A percentile compares a stretch with the other conserved stretches of the same genome.
These are phyloP conservation scores for Aureobasidium sp. DNA, from an alignment of 2,329 filamentous ascomycete genomes.

Conservation along the genomic window DNA sequence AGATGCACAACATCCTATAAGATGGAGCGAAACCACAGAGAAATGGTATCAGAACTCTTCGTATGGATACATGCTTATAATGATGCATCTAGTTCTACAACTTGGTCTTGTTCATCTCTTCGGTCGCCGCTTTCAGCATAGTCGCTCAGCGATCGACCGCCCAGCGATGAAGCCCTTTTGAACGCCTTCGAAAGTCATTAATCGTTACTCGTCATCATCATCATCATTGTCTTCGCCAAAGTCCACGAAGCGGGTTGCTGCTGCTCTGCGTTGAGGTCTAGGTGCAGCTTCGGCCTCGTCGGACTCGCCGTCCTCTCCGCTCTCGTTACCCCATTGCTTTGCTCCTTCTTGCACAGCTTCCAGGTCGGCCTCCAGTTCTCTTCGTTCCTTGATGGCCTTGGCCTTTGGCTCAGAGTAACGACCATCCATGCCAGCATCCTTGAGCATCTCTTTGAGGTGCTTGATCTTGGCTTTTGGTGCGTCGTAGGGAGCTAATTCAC, in stretches of 20 bases:
- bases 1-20: background rate
- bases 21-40: no score
- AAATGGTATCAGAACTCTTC: no score
- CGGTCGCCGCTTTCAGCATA: constrained; percentile 87
- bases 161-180: background rate
- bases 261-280: constrained; percentile 15
- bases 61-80: background rate
- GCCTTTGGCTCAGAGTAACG: constrained; percentile 81
- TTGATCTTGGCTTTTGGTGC: constrained; percentile 71
- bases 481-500: constrained; percentile 68
- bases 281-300: constrained; percentile 15
- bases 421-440: constrained; percentile 78
- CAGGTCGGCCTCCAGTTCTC: constrained; percentile 76
- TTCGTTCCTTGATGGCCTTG: constrained; percentile 73
- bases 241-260: constrained; percentile 26
- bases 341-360: constrained; percentile 78
- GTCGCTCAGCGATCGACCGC: constrained; percentile 74
- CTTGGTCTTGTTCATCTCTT: constrained; percentile 91
- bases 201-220: constrained; percentile 20
- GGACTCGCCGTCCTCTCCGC: constrained; percentile 14
- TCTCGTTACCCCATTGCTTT: constrained; percentile 58
- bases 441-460: constrained; percentile 70
- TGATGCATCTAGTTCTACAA: constrained; percentile 74
- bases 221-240: constrained; percentile 28
- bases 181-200: constrained; percentile 5